phyloP scores from a whole-genome alignment of 1,284 basidiomycete species.

The Sphagnurus paluster region DNA sequence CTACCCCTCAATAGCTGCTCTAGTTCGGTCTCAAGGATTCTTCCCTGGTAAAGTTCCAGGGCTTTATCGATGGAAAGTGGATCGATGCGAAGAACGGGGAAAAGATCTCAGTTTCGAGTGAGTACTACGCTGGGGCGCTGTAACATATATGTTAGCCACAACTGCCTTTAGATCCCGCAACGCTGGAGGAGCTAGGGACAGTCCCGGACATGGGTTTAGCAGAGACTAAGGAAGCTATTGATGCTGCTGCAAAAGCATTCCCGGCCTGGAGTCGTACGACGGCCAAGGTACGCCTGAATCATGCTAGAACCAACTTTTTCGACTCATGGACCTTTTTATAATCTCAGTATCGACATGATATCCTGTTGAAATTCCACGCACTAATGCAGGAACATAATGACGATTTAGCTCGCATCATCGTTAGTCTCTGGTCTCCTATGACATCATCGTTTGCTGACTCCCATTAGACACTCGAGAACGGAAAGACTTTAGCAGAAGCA shows the following conservation, averaged over 20 bases:
- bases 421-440: conserved; percentile 35
- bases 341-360: conserved; percentile 80
- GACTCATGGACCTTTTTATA: neutral
- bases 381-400: conserved; percentile 81
- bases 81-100: conserved; percentile 72
- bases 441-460: conserved; percentile 24
- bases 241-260: conserved; percentile 76
- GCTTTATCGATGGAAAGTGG: conserved; percentile 82
- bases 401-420: conserved; percentile 81
- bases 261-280: conserved; percentile 81
- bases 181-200: conserved; percentile 74
- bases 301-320: neutral
- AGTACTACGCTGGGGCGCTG: conserved; percentile 28
- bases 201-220: conserved; percentile 85
- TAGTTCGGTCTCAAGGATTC: conserved; percentile 79
- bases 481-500: conserved; percentile 83
- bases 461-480: conserved; percentile 84
- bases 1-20: conserved; percentile 3
- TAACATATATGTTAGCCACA: neutral
- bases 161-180: conserved; percentile 75
- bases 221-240: conserved; percentile 81
- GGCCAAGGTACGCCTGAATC: conserved; percentile 55
- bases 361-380: conserved; percentile 70
- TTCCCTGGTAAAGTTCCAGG: conserved; percentile 73
- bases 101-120: conserved; percentile 77